Evolutionary conservation across 805 yeast genomes (phyloP).

Genomic region (Wickerhamomyces ciferrii): DNA sequence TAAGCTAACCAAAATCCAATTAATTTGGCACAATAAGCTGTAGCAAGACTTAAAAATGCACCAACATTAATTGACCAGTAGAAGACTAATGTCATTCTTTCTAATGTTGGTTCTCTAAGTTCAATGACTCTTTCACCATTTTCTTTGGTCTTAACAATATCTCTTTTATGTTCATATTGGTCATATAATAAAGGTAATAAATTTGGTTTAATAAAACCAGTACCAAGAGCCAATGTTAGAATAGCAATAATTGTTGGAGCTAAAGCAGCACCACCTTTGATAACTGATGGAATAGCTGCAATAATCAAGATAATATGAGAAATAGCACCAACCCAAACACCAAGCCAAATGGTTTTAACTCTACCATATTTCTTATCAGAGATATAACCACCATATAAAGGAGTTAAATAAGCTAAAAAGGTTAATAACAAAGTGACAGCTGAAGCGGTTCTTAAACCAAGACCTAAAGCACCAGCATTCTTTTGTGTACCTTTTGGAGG

Average conservation of each 20-base stretch:
- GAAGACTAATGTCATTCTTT: constrained; percentile 67
- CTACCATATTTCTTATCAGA: constrained; percentile 72
- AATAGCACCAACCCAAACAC: constrained; percentile 47
- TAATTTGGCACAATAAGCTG: constrained; percentile 59
- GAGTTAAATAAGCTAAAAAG: constrained; percentile 77
- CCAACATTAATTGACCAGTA: constrained; percentile 72
- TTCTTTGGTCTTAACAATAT: constrained; percentile 48
- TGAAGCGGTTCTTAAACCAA: constrained; percentile 57
- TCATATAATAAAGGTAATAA: constrained; percentile 65
- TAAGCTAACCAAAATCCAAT: constrained; percentile 70
- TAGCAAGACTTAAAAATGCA: constrained; percentile 64
- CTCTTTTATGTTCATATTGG: constrained; percentile 54
- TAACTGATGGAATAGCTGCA: constrained; percentile 55
- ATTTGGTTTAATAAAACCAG: constrained; percentile 75
- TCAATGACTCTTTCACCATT: constrained; percentile 60
- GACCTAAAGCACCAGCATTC: constrained; percentile 43
- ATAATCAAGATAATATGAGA: constrained; percentile 60
- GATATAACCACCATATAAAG: constrained; percentile 64
- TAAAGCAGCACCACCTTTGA: constrained; percentile 35
- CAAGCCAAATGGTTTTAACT: constrained; percentile 55
- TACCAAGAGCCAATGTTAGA: constrained; percentile 59
- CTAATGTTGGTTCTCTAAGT: constrained; percentile 65
- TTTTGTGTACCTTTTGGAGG: constrained; percentile 5
- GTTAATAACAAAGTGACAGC: constrained; percentile 73
- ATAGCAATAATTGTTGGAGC: constrained; percentile 45